Evolutionary conservation across 495 filamentous ascomycete genomes (phyloP), one percentile per base, ranked within the genome.

Genomic region (Xylaria flabelliformis): DNA sequence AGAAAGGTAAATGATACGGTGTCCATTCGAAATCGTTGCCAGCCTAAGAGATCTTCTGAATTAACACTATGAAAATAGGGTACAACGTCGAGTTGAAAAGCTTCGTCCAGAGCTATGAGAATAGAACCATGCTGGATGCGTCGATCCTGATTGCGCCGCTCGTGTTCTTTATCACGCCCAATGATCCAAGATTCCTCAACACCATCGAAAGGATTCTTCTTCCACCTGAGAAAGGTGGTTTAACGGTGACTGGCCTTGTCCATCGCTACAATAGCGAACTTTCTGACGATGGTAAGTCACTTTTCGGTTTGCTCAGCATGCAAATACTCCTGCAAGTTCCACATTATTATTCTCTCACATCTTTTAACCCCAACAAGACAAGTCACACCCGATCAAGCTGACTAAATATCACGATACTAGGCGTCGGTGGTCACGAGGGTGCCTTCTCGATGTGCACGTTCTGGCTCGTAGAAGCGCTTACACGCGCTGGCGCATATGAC

Each of bases 381-480:
- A 63, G 3, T 21, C 0, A 8, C 3, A 44, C 29, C 36, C 1
- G 39, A 53, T 41, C 39, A 48, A 51, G 41, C 59, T 63, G 15
- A 63, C 9, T 51, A 15, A 32, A 58, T 59, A n/a, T 63, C 34
- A 39, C 2, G 4, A 36, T 6, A 42, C 71, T 73, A 92, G 91
- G 91, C n/a, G 88, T 93, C 5, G 89, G 90, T 46, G 91, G 91
- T 26, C 83, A 87, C 39, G 91, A 93, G 79, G 91, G 91, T n/a
- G 90, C 90, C 24, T 93, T 93, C 76, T 87, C 86, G 76, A 93
- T 93, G 91, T 91, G 91, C 71, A 93, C 91, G 44, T 71, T 71
- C 44, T 93, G 91, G 91, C 86, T 92, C 4, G 89, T 92, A 4
- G 91, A 93, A 77, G 90, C 91, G n/a, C 83, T 93, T 81, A 91